Evolutionary conservation across 2,329 filamentous ascomycete genomes (phyloP).

Genomic region (Diaporthe citri): DNA sequence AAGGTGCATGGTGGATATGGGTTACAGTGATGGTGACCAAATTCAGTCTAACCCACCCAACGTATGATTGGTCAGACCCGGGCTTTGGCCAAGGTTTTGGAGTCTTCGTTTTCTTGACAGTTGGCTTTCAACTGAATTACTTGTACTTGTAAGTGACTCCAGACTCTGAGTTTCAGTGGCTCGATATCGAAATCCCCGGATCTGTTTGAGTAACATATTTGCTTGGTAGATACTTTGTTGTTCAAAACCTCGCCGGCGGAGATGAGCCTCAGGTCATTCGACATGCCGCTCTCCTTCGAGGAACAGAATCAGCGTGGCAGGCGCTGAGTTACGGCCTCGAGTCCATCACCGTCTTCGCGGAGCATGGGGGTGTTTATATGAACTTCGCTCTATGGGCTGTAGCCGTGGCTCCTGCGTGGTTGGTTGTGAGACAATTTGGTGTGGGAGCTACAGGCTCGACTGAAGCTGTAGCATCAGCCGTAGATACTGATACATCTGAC

Average conservation of each 20-base stretch:
- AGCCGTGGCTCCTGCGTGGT: conserved; percentile 74
- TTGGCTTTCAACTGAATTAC: conserved; percentile 81
- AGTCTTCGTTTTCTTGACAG: conserved; percentile 75
- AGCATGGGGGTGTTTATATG: conserved; percentile 76
- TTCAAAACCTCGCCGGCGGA: conserved; percentile 71
- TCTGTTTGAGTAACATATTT: neutral
- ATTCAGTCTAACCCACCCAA: conserved; percentile 68
- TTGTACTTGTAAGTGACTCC: conserved; percentile 69
- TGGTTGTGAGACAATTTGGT: conserved; percentile 56
- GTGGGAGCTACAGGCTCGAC: neutral
- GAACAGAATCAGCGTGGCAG: conserved; percentile 80
- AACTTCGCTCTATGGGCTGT: conserved; percentile 78
- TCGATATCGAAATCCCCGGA: neutral
- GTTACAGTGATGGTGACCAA: conserved; percentile 73
- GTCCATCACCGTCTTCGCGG: conserved; percentile 71
- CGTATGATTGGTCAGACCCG: conserved; percentile 73
- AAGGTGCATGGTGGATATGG: conserved; percentile 82
- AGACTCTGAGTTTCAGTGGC: neutral
- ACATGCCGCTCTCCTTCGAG: conserved; percentile 75
- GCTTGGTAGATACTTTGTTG: conserved; percentile 72
- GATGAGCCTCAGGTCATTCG: conserved; percentile 75
- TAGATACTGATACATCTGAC: conserved; percentile 9
- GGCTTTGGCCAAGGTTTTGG: conserved; percentile 77
- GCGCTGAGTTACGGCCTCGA: conserved; percentile 78
- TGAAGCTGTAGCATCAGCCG: neutral